These are phyloP conservation scores for Chytriomyces sp. DNA, from an alignment of 192 early-diverging fungal genomes.

Conservation along the genomic window DNA sequence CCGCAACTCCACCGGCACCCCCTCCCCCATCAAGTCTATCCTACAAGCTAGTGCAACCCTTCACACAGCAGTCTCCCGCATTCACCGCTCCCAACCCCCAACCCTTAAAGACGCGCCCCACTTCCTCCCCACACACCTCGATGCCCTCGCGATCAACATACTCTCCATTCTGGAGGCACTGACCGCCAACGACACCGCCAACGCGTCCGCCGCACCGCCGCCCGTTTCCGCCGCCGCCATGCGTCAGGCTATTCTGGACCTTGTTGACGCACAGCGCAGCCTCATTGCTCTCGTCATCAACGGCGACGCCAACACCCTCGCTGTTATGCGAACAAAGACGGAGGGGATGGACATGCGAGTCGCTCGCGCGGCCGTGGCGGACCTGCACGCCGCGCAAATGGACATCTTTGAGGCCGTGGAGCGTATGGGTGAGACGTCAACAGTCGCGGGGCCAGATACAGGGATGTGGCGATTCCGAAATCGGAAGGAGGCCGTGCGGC, in stretches of 20 bases:
- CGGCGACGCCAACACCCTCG: background rate
- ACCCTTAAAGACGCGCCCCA: background rate
- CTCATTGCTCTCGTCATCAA: background rate
- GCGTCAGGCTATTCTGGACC: background rate
- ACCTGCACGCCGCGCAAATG: conserved; percentile 4
- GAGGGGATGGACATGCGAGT: conserved; percentile 10
- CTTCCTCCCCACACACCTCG: background rate
- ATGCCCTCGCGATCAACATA: background rate
- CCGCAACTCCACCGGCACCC: background rate
- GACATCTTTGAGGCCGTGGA: conserved; percentile 20
- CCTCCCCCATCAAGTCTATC: background rate
- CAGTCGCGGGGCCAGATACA: background rate
- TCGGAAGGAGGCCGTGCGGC: background rate
- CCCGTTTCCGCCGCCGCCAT: background rate
- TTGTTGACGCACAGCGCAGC: background rate
- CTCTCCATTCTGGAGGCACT: background rate
- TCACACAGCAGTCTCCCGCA: background rate
- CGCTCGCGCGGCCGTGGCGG: background rate
- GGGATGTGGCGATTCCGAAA: conserved; percentile 4
- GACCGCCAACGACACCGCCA: background rate
- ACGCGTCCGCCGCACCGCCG: background rate
- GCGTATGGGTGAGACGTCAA: background rate
- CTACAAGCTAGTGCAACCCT: background rate
- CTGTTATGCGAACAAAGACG: background rate
- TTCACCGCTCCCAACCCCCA: background rate